Base-by-base conservation (phyloP, 2,329 filamentous ascomycete species). In the Gnomoniopsis smithogilvyi region DNA sequence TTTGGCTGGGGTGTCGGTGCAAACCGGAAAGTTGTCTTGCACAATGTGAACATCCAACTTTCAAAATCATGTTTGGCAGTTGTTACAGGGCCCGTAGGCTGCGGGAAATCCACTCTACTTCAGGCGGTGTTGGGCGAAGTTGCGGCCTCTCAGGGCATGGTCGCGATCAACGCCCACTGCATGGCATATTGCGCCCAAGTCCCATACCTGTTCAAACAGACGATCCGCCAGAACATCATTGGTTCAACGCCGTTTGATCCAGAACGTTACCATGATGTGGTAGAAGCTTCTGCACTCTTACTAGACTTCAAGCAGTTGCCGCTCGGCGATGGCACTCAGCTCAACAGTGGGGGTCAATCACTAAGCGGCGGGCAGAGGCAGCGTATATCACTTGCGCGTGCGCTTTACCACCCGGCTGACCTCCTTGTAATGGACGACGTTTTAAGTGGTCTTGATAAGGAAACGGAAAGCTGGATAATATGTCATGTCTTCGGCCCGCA, bases 391-490 rank as follows among this genome's bases (percentile, higher is more conserved):
- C 64, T 68, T n/a, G 67, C 67, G 2, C 61, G 67, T 1, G 66
- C 67, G 0, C 61, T 68, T 0, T 67, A 67, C 30, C 51, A 62
- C 3, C 53, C 64, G 21, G 58, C 62, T 0, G 64, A 63, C 12
- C 41, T 76, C 0, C 66, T 73, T 2, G 66, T 76, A 3, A 69
- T 76, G 34, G 74, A 76, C n/a, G 74, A 76, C 34, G 70, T 75
- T 1, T 71, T 76, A 6, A 76, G 73, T 24, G 74, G 74, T 0
- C 64, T 78, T 2, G 76, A 78, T 52, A 69, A 71, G 12, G 68
- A 74, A 2, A 79, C 77, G 0, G 74, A 68, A 74, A 22, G 67
- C 69, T 6, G 74, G n/a, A n/a, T n/a, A n/a, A n/a, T 79, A 1
- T 78, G 78, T 57, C 64, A 64, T 0, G 68, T 79, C 0, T 76